Conservation (phyloP, 2,329 filamentous ascomycete species). For the Xylariomycetidae sp. region DNA sequence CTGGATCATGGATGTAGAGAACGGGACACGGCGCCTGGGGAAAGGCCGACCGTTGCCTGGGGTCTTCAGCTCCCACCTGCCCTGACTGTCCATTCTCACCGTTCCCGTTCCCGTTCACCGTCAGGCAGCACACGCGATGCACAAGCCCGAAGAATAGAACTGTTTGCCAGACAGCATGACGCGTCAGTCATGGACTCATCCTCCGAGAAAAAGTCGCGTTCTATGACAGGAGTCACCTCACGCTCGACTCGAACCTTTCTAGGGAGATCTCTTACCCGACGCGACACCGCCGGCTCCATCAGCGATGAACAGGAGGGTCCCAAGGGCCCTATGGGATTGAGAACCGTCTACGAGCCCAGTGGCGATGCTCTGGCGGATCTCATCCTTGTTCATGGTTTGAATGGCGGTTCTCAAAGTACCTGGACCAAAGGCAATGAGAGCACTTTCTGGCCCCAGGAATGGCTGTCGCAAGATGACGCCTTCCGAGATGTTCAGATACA, state of each 20-base stretch:
- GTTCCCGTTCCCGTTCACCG: no score
- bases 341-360: slow-evolving; percentile 13
- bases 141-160: no score
- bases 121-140: no score
- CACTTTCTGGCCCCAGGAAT: slow-evolving; percentile 29
- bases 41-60: no score
- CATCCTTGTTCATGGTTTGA: slow-evolving; percentile 34
- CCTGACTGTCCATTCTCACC: no score
- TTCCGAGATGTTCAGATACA: slow-evolving; percentile 28
- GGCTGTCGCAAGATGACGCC: slow-evolving; percentile 26
- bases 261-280: slow-evolving; percentile 1
- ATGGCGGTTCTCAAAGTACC: slow-evolving; percentile 29
- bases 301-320: not conserved
- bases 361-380: slow-evolving; percentile 16
- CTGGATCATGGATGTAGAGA: no score
- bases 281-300: not conserved
- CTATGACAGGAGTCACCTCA: not conserved
- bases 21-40: no score
- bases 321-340: slow-evolving; percentile 21
- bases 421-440: slow-evolving; percentile 22
- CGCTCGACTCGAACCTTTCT: slow-evolving; percentile 7
- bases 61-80: no score
- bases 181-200: slow-evolving; percentile 3
- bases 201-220: slow-evolving; percentile 1
- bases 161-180: not conserved